A percentile compares a stretch with the other conserved stretches of the same genome.
Evolutionary conservation across 2,329 filamentous ascomycete genomes (phyloP).

Genomic region (Neospermospora avenae): DNA sequence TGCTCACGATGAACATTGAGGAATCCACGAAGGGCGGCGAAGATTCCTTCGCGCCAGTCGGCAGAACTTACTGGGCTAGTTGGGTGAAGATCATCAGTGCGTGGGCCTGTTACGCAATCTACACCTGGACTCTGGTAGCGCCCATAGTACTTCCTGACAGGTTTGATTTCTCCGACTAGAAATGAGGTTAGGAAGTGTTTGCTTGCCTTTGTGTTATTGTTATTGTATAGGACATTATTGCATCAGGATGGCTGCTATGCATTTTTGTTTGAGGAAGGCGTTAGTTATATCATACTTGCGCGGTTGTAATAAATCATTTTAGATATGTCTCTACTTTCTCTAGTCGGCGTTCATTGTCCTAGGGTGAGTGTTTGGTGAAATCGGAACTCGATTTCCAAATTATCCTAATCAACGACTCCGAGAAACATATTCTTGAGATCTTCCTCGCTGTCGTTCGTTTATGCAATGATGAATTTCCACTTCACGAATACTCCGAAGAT

Average conservation of each 20-base stretch:
- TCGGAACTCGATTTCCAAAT: too few relatives aligned
- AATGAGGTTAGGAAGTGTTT: neutral
- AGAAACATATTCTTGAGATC: too few relatives aligned
- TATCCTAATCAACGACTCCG: too few relatives aligned
- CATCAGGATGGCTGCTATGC: neutral
- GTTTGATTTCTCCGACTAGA: conserved; percentile 57
- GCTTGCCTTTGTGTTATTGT: neutral
- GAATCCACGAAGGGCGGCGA: conserved; percentile 51
- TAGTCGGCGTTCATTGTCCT: too few relatives aligned
- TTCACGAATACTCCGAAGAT: too few relatives aligned
- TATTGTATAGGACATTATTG: neutral
- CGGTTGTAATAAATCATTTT: neutral
- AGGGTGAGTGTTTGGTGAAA: too few relatives aligned
- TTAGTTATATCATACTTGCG: conserved; percentile 1
- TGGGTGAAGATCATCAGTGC: conserved; percentile 99
- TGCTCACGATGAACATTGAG: conserved; percentile 77
- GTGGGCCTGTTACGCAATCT: conserved; percentile 94
- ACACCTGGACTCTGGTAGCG: conserved; percentile 87
- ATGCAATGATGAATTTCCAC: too few relatives aligned
- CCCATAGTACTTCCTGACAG: conserved; percentile 82
- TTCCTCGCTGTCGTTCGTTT: too few relatives aligned
- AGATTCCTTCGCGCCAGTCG: conserved; percentile 87
- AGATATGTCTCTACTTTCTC: too few relatives aligned
- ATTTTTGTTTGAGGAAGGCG: conserved; percentile 1
- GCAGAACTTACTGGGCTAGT: conserved; percentile 92